Evolutionary conservation across 495 filamentous ascomycete genomes (phyloP), one percentile per base, ranked within the genome.

Genomic region (Rhypophila decipiens): DNA sequence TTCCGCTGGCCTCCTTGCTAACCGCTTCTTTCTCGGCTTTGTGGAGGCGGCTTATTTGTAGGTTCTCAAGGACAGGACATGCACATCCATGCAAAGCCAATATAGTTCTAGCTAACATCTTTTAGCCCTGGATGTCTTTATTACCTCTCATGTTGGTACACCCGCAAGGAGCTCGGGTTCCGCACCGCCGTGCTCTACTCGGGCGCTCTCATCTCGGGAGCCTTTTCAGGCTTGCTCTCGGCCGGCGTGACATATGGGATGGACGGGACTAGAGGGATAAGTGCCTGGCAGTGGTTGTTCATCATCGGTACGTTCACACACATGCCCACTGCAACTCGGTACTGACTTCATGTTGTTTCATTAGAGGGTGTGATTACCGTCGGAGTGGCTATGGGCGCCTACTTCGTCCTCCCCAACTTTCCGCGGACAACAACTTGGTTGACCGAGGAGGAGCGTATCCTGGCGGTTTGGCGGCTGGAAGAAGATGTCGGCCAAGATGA

Each of bases 401-500:
- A 74, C 50, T 83, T 82, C 50, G 64, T 88, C 20, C 64, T 93
- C 13, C 87, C 87, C 12, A 84, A 93, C 61, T 88, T 88, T 51
- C 87, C 87, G n/a, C 71, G 82, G 17, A 90, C 86, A 27, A 90
- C 86, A 1, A 58, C 52, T 9, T 88, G 87, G 85, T 68, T 91
- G 15, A 81, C 73, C 2, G 76, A 85, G 39, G 76, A 86, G 55
- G 84, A 90, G 58, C 75, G 76, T 27, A 67, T 77, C 10, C 67
- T 90, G 9, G 86, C 85, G 33, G 63, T 75, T 23, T 88, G 82
- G 52, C 70, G 87, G 5, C 61, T 90, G 8, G 77, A 85, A 49
- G 84, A 88, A 54, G 88, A 95, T 62, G 83, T 88, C 47, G 88
- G 88, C 10, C 73, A 85, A 53, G 85, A 86, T 51, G 86, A 91